Percentiles rank a stretch among this genome's conserved stretches.
Evolutionary conservation across 768 basidiomycete genomes (phyloP).

Genomic region (Clavulina sp.): DNA sequence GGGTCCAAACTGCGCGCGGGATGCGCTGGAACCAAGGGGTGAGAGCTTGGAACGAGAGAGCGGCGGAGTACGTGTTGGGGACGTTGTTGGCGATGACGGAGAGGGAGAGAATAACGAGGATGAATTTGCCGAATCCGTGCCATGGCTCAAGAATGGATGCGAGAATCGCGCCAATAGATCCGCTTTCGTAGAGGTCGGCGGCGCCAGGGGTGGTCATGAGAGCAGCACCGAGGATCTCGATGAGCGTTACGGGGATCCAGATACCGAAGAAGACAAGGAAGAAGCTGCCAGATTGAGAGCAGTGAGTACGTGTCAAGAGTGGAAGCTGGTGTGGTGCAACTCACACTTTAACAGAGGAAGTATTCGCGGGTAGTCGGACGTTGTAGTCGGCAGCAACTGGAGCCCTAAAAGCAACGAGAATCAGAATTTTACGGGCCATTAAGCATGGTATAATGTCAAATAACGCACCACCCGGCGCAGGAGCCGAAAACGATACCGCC

Average conservation of each 20-base stretch:
- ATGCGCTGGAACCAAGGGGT: constrained; percentile 27
- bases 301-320: too few species aligned
- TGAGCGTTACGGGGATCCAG: constrained; percentile 26
- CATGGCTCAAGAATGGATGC: constrained; percentile 29
- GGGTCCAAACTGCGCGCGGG: constrained; percentile 31
- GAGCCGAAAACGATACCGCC: too few species aligned
- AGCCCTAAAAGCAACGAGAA: too few species aligned
- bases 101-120: constrained; percentile 26
- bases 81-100: constrained; percentile 25
- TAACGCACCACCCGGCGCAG: too few species aligned
- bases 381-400: constrained; percentile 42
- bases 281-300: too few species aligned
- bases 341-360: constrained; percentile 25
- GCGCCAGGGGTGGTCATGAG: constrained; percentile 29
- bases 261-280: constrained; percentile 33
- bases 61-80: constrained; percentile 28
- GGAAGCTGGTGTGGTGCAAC: too few species aligned
- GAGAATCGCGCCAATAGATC: constrained; percentile 28
- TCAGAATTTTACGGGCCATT: too few species aligned
- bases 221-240: constrained; percentile 22
- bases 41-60: constrained; percentile 29
- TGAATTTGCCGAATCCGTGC: constrained; percentile 26
- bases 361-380: constrained; percentile 29
- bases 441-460: too few species aligned
- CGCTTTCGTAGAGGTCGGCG: constrained; percentile 23